Evolutionary conservation across 306 rosid species (phyloP).

Genomic region (Glycyrrhiza uralensis): DNA sequence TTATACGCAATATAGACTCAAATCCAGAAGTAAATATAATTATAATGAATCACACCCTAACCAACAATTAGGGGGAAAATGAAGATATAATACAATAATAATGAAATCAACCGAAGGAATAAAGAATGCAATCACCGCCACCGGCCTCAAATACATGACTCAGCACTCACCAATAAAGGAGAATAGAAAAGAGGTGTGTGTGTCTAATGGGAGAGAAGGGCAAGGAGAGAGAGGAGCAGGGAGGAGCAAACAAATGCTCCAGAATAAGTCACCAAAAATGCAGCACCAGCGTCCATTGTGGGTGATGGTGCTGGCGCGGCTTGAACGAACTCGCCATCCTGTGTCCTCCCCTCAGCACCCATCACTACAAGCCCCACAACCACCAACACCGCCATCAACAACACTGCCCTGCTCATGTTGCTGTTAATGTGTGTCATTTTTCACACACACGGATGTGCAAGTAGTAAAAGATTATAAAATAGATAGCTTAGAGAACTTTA

Average conservation of each 20-base stretch:
- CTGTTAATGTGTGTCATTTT: constrained; percentile 41
- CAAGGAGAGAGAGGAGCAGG: constrained; percentile 35
- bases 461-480: too few relatives aligned
- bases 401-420: constrained; percentile 30
- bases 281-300: constrained; percentile 42
- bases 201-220: constrained; percentile 34
- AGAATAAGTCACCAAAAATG: constrained; percentile 35
- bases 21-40: not conserved
- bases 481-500: too few relatives aligned
- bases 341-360: constrained; percentile 26
- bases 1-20: too few relatives aligned
- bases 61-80: not conserved
- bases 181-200: too few relatives aligned
- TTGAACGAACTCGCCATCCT: constrained; percentile 28
- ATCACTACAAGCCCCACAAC: constrained; percentile 33
- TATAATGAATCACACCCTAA: not conserved
- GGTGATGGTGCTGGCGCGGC: constrained; percentile 53
- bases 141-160: not conserved
- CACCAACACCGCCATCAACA: constrained; percentile 35
- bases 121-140: not conserved
- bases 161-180: not conserved
- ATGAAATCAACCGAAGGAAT: not conserved
- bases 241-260: constrained; percentile 30
- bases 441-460: too few relatives aligned
- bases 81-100: not conserved